Conservation (phyloP, 805 yeast species). For the Wickerhamomyces hampshirensis region DNA sequence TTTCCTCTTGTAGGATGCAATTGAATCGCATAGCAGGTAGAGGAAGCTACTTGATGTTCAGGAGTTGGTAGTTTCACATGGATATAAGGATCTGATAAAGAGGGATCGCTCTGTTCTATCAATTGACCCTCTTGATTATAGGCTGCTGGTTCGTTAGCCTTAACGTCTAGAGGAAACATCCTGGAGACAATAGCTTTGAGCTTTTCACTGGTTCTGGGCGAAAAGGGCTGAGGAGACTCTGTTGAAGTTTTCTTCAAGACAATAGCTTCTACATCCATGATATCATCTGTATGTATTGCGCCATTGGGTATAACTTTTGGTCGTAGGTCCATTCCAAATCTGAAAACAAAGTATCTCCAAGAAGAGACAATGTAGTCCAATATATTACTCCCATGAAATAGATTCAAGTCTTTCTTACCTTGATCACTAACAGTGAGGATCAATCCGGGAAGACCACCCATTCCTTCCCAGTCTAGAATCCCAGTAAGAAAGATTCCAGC, state of each 20-base stretch:
- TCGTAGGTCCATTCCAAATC: conserved; percentile 59
- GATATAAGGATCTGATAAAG: conserved; percentile 28
- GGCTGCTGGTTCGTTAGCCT: conserved; percentile 30
- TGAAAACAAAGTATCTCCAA: conserved; percentile 84
- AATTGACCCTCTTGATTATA: conserved; percentile 20
- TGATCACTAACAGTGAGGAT: conserved; percentile 79
- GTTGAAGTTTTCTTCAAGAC: conserved; percentile 3
- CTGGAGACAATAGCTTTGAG: conserved; percentile 32
- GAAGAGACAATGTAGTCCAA: conserved; percentile 60
- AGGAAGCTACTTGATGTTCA: conserved; percentile 17
- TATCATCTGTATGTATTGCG: conserved; percentile 28
- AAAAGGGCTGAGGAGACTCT: conserved; percentile 5
- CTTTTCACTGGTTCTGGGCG: conserved; percentile 2
- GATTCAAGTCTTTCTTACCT: conserved; percentile 52
- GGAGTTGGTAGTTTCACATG: conserved; percentile 32
- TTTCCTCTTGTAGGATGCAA: conserved; percentile 71
- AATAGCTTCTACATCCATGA: conserved; percentile 23
- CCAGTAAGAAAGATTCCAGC: conserved; percentile 77
- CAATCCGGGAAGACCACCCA: conserved; percentile 92
- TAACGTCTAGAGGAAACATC: conserved; percentile 55
- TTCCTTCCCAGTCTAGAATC: conserved; percentile 62
- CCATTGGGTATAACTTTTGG: conserved; percentile 23
- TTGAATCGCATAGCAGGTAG: conserved; percentile 66
- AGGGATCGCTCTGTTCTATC: conserved; percentile 29
- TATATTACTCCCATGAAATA: conserved; percentile 47